Evolutionary conservation across 1,284 basidiomycete genomes (phyloP).

Genomic region (Cutaneotrichosporon sp.): DNA sequence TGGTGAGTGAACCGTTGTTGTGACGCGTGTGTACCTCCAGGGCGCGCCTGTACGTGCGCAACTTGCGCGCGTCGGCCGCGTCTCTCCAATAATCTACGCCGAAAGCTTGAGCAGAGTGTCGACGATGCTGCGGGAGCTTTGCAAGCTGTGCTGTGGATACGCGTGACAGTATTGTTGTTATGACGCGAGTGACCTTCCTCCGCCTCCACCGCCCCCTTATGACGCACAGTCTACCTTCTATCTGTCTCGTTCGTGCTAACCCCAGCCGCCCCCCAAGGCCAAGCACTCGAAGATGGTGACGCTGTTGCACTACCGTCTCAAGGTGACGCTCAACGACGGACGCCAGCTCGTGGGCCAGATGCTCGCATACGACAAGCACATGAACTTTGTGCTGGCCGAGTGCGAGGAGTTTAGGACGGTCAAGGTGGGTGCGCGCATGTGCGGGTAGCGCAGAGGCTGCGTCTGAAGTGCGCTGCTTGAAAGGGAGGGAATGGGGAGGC

Average conservation of each 20-base stretch:
- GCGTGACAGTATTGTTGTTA: background rate
- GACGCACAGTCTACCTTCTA: too few species aligned
- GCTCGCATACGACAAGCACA: conserved; percentile 99
- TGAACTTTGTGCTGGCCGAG: conserved; percentile 98
- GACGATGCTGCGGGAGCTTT: background rate
- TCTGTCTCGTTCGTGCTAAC: conserved; percentile 2
- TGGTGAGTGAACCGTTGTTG: conserved; percentile 3
- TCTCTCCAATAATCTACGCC: background rate
- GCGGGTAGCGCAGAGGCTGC: background rate
- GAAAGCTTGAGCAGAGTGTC: background rate
- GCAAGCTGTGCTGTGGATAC: background rate
- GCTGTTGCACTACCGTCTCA: conserved; percentile 96
- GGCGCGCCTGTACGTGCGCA: background rate
- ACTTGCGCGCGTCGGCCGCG: background rate
- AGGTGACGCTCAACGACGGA: conserved; percentile 96
- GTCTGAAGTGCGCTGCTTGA: too few species aligned
- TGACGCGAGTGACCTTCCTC: background rate
- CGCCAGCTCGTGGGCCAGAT: conserved; percentile 94
- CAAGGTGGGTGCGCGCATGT: conserved; percentile 45
- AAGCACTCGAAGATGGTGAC: conserved; percentile 98
- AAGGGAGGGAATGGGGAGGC: background rate
- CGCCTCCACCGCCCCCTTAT: background rate
- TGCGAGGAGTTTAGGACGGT: conserved; percentile 93
- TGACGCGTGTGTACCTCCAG: background rate
- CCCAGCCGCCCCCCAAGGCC: conserved; percentile 66